Conservation (phyloP, 768 basidiomycete species). For the Suillus alpinus region DNA sequence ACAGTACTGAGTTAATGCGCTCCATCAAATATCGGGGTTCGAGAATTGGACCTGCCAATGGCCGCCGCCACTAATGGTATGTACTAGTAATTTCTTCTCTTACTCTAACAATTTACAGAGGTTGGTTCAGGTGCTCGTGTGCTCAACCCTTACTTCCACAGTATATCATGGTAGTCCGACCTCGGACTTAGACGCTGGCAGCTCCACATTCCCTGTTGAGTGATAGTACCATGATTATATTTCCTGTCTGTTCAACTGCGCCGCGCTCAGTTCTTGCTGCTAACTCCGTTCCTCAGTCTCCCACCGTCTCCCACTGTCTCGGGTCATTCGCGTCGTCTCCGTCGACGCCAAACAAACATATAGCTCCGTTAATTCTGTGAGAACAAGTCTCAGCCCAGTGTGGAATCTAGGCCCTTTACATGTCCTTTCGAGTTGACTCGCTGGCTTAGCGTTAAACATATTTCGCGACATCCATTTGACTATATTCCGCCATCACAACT, state of each 20-base stretch:
- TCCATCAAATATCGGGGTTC: too few species aligned
- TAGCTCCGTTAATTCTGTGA: background rate
- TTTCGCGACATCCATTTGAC: background rate
- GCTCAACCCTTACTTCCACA: background rate
- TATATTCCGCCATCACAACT: background rate
- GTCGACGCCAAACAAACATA: background rate
- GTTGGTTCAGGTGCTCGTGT: background rate
- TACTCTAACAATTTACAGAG: too few species aligned
- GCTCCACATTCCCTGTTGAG: background rate
- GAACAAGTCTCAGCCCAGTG: background rate
- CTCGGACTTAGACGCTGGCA: too few species aligned
- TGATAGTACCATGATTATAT: background rate
- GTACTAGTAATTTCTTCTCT: background rate
- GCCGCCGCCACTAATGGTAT: background rate
- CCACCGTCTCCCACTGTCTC: too few species aligned
- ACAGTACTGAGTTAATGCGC: background rate
- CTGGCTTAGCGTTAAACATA: background rate
- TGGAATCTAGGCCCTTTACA: background rate
- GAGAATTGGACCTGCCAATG: background rate
- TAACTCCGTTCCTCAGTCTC: background rate
- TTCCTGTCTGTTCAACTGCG: background rate
- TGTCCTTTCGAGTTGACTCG: background rate
- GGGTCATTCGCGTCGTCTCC: background rate
- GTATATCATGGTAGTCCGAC: background rate
- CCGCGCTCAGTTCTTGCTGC: background rate